Evolutionary conservation across 2,329 filamentous ascomycete species (phyloP), one percentile per base, ranked within the genome.

Genomic region (Mycosphaerella sp.): DNA sequence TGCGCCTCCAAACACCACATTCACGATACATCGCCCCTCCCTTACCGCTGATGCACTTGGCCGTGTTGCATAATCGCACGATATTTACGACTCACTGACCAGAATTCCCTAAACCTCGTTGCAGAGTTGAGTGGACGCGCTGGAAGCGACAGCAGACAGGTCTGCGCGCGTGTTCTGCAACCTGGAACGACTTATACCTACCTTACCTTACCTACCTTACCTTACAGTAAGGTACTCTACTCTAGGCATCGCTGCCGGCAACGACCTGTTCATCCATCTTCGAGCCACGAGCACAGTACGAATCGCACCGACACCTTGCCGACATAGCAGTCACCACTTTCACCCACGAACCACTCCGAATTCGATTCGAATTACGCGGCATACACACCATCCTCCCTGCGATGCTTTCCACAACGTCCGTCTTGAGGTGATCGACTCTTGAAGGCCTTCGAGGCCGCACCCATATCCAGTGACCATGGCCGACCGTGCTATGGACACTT

Each of bases 401-500:
- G 17, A 41, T 41, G 39, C 16, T 21, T 6, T 9, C 6, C 16
- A 8, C 16, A 17, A 17, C 39, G 28, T 21, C 14, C 21, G 25
- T 4, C 9, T 14, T 44, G 41, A 27, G 32, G 27, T 32, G 14
- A 34, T 34, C 41, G 10, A 34, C 41, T 14, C 16, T 27, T 34
- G 41, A 16, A 34, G 41, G 41, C 27, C 41, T 44, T 44, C 14
- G 30, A 17, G 41, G 41, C 41, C 41, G 41, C 41, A 35, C 21
- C 14, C n/a, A 44, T 14, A 21, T 25, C 16, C 6, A 18, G 18
- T 21, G 10, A 58, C 36, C 58, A 69, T 69, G 66, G 64, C 64
- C 52, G 68, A 70, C 60, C 68, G 68, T 43, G 73, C 43, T 70
- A 63, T 75, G 50, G 73, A 75, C 59, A 67, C 68, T 37, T 71